Evolutionary conservation across 2,329 filamentous ascomycete species (phyloP).

Genomic region (Diaporthe destruens): DNA sequence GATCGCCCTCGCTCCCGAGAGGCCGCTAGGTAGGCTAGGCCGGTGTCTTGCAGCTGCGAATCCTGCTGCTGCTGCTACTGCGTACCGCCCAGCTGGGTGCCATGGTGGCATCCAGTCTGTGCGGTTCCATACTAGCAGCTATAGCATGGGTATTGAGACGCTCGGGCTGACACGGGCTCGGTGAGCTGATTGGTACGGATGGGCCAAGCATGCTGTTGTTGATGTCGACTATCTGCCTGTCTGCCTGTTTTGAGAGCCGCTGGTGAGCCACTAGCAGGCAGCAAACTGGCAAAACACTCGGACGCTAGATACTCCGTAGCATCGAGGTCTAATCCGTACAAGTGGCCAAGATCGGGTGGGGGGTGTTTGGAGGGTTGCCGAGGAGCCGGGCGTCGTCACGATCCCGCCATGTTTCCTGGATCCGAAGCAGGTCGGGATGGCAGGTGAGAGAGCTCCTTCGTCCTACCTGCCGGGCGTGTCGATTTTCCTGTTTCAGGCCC

Average conservation of each 20-base stretch:
- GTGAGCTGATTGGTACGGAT: neutral
- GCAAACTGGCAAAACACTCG: neutral
- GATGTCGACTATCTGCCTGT: neutral
- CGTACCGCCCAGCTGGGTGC: conserved; percentile 23
- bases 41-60: neutral
- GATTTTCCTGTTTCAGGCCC: conserved; percentile 10
- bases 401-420: neutral
- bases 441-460: neutral
- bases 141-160: neutral
- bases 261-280: neutral
- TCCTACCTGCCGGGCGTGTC: conserved; percentile 8
- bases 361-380: neutral
- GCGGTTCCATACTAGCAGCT: neutral
- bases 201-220: conserved; percentile 4
- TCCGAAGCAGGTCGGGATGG: conserved; percentile 6
- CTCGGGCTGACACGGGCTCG: conserved; percentile 15
- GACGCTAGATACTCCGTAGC: neutral
- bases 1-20: neutral
- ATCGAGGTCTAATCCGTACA: no score
- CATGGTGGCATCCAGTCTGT: conserved; percentile 21
- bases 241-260: neutral
- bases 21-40: conserved; percentile 11
- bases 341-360: neutral
- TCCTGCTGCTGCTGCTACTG: neutral
- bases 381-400: conserved; percentile 8